Percentiles rank a stretch among this genome's conserved stretches.
phyloP scores from a whole-genome alignment of 2,329 filamentous ascomycete genomes.

The Fusarium oligoseptatum region DNA sequence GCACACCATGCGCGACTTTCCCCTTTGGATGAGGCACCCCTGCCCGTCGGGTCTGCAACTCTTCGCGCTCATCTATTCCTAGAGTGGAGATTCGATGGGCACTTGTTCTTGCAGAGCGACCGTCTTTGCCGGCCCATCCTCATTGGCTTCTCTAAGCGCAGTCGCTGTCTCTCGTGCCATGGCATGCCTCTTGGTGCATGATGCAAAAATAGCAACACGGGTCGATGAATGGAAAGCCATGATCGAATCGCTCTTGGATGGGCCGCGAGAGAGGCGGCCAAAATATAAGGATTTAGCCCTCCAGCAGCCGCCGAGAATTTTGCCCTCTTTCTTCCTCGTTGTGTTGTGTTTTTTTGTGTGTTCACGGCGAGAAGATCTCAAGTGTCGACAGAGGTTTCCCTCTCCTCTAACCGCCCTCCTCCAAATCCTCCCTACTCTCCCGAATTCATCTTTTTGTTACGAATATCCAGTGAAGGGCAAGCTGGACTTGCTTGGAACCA shows the following conservation, averaged over 20 bases:
- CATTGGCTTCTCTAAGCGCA: constrained; percentile 66
- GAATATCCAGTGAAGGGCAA: constrained; percentile 63
- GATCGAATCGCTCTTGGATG: constrained; percentile 46
- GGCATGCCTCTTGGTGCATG: constrained; percentile 44
- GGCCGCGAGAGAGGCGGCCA: constrained; percentile 61
- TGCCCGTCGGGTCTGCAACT: constrained; percentile 39
- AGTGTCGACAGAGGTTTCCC: constrained; percentile 62
- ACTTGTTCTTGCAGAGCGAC: constrained; percentile 39
- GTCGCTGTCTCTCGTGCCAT: constrained; percentile 48
- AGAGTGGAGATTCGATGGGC: constrained; percentile 43
- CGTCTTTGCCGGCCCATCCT: constrained; percentile 47
- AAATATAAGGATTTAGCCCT: constrained; percentile 71
- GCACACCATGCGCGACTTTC: constrained; percentile 50
- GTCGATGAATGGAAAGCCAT: constrained; percentile 37
- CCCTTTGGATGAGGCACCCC: constrained; percentile 41
- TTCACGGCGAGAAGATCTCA: constrained; percentile 60
- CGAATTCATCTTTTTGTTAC: constrained; percentile 32
- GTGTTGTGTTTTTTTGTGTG: constrained; percentile 41
- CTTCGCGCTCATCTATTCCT: constrained; percentile 48
- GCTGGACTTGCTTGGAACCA: constrained; percentile 71
- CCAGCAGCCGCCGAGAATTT: constrained; percentile 57
- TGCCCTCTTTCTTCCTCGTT: constrained; percentile 56
- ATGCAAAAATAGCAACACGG: constrained; percentile 57
- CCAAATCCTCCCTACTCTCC: constrained; percentile 47
- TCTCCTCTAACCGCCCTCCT: constrained; percentile 52